Evolutionary conservation across 805 yeast species (phyloP).

Genomic region (Saturnispora besseyi): DNA sequence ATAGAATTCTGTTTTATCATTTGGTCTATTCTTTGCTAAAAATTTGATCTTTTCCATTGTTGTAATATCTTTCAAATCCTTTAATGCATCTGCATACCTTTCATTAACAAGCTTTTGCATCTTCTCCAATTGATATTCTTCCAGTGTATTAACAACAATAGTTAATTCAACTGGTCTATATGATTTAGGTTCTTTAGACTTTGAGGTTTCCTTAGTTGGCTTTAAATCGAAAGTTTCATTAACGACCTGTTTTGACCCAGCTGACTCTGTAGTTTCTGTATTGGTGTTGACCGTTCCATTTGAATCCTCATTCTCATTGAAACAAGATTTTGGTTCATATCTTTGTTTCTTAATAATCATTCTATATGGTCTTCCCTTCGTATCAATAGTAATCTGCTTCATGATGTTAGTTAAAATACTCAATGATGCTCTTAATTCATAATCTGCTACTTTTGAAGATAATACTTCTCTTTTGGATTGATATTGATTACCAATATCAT

Average conservation of each 20-base stretch:
- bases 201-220: not conserved
- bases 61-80: constrained; percentile 7
- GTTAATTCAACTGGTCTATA: constrained; percentile 8
- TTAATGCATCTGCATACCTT: constrained; percentile 7
- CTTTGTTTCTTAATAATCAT: constrained; percentile 20
- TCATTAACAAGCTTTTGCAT: constrained; percentile 18
- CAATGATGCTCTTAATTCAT: constrained; percentile 57
- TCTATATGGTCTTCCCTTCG: constrained; percentile 30
- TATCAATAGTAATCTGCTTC: constrained; percentile 27
- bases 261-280: not conserved
- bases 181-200: not conserved
- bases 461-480: constrained; percentile 28
- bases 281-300: not conserved
- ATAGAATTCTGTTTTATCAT: constrained; percentile 13
- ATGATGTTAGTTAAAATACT: constrained; percentile 41
- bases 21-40: constrained; percentile 13
- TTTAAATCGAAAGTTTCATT: not conserved
- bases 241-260: not conserved
- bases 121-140: constrained; percentile 6
- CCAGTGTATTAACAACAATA: constrained; percentile 11
- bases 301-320: constrained; percentile 6
- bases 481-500: constrained; percentile 24
- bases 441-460: constrained; percentile 49
- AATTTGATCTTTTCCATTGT: constrained; percentile 17
- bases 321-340: not conserved